Conservation (phyloP, 805 yeast genomes). For the Teunomyces barrocoloradensis region DNA sequence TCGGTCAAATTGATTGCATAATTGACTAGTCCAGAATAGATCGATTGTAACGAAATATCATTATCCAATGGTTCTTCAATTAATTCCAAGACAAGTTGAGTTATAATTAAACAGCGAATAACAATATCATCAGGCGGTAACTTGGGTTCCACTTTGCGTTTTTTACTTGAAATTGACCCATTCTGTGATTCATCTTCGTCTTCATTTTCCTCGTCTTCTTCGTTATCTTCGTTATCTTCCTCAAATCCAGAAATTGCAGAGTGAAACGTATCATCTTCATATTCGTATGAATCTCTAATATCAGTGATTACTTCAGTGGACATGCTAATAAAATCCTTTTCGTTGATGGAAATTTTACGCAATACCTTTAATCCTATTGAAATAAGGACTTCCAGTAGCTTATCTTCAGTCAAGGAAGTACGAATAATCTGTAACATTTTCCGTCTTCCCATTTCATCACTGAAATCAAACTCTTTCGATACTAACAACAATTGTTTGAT, state of each 20-base stretch:
- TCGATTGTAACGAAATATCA: conserved; percentile 62
- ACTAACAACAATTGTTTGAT: conserved; percentile 69
- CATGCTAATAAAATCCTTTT: conserved; percentile 80
- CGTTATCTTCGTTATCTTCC: conserved; percentile 16
- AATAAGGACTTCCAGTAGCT: conserved; percentile 52
- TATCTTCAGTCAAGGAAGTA: conserved; percentile 55
- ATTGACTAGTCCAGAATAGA: conserved; percentile 71
- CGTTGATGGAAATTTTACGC: conserved; percentile 68
- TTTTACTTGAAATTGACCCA: conserved; percentile 14
- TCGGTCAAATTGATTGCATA: conserved; percentile 61
- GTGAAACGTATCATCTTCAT: conserved; percentile 33
- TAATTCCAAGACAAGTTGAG: conserved; percentile 67
- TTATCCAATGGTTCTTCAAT: conserved; percentile 62
- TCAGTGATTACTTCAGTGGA: conserved; percentile 84
- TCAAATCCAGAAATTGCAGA: conserved; percentile 23
- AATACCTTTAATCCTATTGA: conserved; percentile 62
- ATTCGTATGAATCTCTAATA: conserved; percentile 63
- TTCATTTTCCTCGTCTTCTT: conserved; percentile 23
- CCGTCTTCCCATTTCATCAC: conserved; percentile 89
- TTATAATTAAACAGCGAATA: conserved; percentile 62
- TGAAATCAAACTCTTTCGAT: conserved; percentile 73
- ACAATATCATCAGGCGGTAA: conserved; percentile 47
- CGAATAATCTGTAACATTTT: conserved; percentile 54
- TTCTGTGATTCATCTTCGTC: conserved; percentile 24
- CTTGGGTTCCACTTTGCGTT: conserved; percentile 37